Evolutionary conservation across 768 basidiomycete species (phyloP).

Genomic region (Pleurotus djamor): DNA sequence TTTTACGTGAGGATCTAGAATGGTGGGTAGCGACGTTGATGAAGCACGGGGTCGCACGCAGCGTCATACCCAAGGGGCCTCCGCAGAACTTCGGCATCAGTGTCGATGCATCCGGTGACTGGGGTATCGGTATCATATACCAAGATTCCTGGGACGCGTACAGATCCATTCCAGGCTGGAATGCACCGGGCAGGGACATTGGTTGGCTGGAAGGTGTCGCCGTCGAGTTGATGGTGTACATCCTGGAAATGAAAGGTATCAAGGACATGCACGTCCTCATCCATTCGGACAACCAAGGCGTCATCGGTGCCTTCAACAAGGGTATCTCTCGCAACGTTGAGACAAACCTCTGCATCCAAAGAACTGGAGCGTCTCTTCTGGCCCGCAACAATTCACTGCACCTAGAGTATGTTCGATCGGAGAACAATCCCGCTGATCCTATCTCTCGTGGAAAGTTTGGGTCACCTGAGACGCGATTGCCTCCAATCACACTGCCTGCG

Average conservation of each 20-base stretch:
- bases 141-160: conserved; percentile 18
- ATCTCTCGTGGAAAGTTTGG: conserved; percentile 17
- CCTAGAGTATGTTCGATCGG: conserved; percentile 16
- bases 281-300: conserved; percentile 24
- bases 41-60: background rate
- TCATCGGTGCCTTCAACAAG: conserved; percentile 21
- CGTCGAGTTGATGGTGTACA: conserved; percentile 17
- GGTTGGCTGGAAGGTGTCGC: conserved; percentile 22
- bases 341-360: conserved; percentile 17
- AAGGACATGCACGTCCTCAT: conserved; percentile 13
- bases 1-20: conserved; percentile 18
- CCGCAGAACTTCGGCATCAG: conserved; percentile 10
- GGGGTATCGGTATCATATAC: conserved; percentile 16
- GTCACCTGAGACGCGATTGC: background rate
- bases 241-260: conserved; percentile 7
- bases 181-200: conserved; percentile 14
- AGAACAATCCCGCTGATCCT: conserved; percentile 20
- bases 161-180: conserved; percentile 12
- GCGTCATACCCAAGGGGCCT: background rate
- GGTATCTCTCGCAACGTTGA: conserved; percentile 17
- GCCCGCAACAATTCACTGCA: conserved; percentile 9
- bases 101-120: conserved; percentile 16
- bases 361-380: conserved; percentile 4
- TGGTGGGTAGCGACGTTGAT: conserved; percentile 22
- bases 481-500: background rate